Conservation (phyloP, 768 basidiomycete species). For the Lentinula edodes region DNA sequence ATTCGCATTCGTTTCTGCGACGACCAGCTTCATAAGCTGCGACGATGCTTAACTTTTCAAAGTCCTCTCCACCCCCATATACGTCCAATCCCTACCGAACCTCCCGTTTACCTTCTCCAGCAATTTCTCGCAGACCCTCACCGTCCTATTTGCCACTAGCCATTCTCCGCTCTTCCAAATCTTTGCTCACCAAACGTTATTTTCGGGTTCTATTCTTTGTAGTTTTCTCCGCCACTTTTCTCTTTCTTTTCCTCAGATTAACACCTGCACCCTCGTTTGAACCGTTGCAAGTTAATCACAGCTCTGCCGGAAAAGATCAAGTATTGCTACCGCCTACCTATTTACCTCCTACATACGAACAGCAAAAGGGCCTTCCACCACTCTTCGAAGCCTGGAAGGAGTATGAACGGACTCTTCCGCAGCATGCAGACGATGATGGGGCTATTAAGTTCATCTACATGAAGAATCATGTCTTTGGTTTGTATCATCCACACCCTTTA, state of each 20-base stretch:
- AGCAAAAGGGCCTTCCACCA: slow-evolving; percentile 25
- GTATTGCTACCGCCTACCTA: neutral
- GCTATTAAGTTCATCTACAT: slow-evolving; percentile 41
- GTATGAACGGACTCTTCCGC: slow-evolving; percentile 39
- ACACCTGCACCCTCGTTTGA: neutral
- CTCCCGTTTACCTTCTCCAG: neutral
- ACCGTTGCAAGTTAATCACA: neutral
- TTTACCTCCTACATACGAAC: neutral
- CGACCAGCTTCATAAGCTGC: neutral
- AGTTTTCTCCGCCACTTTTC: neutral
- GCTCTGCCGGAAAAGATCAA: neutral
- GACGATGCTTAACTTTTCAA: neutral
- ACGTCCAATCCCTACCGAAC: neutral
- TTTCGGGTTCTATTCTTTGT: neutral
- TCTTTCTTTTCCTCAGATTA: neutral
- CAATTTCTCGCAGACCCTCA: neutral
- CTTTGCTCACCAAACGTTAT: slow-evolving; percentile 6
- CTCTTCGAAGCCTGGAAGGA: slow-evolving; percentile 38
- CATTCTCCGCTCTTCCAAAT: neutral
- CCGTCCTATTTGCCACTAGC: neutral
- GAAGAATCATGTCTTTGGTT: slow-evolving; percentile 41
- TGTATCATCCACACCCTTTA: slow-evolving; percentile 26
- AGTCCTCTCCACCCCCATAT: neutral
- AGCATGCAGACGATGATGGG: slow-evolving; percentile 39
- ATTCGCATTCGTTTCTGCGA: neutral